Evolutionary conservation across 495 filamentous ascomycete species (phyloP).

Genomic region (Penicillium macrosclerotiorum): DNA sequence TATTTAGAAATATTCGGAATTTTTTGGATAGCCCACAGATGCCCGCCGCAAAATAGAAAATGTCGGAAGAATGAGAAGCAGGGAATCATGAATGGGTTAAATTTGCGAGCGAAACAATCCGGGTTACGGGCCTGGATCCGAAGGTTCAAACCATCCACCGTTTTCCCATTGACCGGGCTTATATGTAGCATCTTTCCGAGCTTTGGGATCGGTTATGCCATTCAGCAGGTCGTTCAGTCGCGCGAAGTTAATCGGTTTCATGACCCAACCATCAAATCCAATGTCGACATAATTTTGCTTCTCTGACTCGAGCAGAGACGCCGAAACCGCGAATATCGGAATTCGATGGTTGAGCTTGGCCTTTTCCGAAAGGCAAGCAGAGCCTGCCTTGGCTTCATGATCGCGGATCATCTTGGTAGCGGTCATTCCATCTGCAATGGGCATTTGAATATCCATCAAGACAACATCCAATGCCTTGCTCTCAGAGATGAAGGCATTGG

Average conservation of each 20-base stretch:
- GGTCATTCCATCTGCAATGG: slow-evolving; percentile 84
- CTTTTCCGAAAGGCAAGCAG: slow-evolving; percentile 50
- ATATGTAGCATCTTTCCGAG: slow-evolving; percentile 53
- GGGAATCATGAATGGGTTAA: no score
- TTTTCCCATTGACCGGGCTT: slow-evolving; percentile 64
- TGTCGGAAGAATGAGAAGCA: no score
- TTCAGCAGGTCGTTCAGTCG: slow-evolving; percentile 57
- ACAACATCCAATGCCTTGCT: slow-evolving; percentile 71
- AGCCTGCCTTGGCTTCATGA: slow-evolving; percentile 58
- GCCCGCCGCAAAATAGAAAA: no score
- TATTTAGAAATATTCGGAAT: background rate
- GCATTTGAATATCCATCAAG: slow-evolving; percentile 99
- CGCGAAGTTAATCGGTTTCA: slow-evolving; percentile 73
- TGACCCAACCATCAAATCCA: slow-evolving; percentile 91
- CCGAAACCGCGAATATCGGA: slow-evolving; percentile 89
- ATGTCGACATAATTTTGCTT: slow-evolving; percentile 68
- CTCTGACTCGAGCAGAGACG: slow-evolving; percentile 73
- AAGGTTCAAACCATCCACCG: slow-evolving; percentile 64
- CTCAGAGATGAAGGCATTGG: slow-evolving; percentile 60
- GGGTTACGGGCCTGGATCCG: no score
- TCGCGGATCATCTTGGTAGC: slow-evolving; percentile 80
- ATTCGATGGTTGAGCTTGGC: slow-evolving; percentile 46
- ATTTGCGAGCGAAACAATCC: no score
- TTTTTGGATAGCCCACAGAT: no score
- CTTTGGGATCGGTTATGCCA: slow-evolving; percentile 51